These are phyloP conservation scores for Agastache rugosa DNA, from an alignment of 257 asterid species.

Conservation along the genomic window DNA sequence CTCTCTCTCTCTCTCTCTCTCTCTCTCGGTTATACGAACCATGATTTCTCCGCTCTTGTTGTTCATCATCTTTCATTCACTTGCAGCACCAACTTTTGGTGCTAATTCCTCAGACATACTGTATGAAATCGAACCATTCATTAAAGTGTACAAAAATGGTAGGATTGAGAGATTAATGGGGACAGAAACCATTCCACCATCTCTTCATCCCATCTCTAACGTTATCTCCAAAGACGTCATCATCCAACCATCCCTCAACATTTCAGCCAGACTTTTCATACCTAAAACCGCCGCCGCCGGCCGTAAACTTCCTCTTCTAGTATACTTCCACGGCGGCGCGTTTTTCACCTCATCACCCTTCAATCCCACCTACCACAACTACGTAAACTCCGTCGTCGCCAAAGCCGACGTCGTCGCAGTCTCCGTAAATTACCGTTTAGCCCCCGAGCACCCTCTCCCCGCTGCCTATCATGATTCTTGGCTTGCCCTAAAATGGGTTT, in stretches of 20 bases:
- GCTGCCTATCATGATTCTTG: slow-evolving; percentile 62
- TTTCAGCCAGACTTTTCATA: slow-evolving; percentile 55
- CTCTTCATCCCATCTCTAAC: slow-evolving; percentile 40
- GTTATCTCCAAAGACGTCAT: slow-evolving; percentile 54
- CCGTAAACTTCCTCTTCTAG: slow-evolving; percentile 56
- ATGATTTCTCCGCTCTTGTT: not conserved
- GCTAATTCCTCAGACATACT: slow-evolving; percentile 36
- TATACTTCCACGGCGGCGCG: slow-evolving; percentile 76
- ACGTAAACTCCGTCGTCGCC: slow-evolving; percentile 46
- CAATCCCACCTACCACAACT: slow-evolving; percentile 41
- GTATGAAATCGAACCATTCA: slow-evolving; percentile 38
- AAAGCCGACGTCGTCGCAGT: slow-evolving; percentile 51
- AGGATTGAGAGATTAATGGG: slow-evolving; percentile 47
- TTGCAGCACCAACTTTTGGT: not conserved
- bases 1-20: no score
- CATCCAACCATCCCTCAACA: slow-evolving; percentile 29
- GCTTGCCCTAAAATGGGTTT: slow-evolving; percentile 59
- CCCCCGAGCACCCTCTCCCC: slow-evolving; percentile 72
- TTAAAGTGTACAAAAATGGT: slow-evolving; percentile 51
- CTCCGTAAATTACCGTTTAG: slow-evolving; percentile 66
- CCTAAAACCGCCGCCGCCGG: slow-evolving; percentile 29
- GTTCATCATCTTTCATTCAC: not conserved
- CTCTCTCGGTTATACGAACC: no score
- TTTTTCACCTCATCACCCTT: slow-evolving; percentile 54
- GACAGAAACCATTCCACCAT: slow-evolving; percentile 40